Evolutionary conservation across 257 asterid species (phyloP), one percentile per base, ranked within the genome.

Genomic region (Echites panduratus): DNA sequence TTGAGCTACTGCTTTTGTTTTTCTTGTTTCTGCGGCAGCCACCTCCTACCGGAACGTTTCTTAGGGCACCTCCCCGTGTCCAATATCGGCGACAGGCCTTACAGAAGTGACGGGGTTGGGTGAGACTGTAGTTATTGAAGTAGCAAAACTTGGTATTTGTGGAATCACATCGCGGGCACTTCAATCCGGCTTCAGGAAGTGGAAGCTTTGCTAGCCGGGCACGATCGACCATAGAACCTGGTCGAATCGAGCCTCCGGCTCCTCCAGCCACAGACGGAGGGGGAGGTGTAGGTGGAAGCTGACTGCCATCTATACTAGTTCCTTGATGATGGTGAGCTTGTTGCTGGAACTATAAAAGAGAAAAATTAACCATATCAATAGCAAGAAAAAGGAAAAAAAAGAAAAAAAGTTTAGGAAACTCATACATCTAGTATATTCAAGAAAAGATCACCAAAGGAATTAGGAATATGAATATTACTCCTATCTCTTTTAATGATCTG

Each of bases 21-120:
- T 77, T 80, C 78, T 83, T 83, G 82, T 80, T 83, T 61, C 85
- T 83, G 53, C 87, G 63, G 82, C 87, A 83, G n/a, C 84, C 87
- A 0, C 87, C 87, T 49, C 87, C 87, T 2, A 80, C 84, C 1
- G 87, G 87, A n/a, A 83, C 87, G 50, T 70, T 83, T 59, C 87
- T 75, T 27, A 83, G 62, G 45, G 87, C 87, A 0, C 87, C 87
- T 0, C 84, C 84, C 24, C 77, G 69, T 1, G 87, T 83, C 87
- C 87, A 83, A 41, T 83, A 83, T 6, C 87, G 76, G 5, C 87
- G 80, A 61, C 87, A 83, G 1, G 81, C 78, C 81, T 83, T 83
- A 64, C 87, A 83, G 44, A 83, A 80, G 80, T 83, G 84, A 10
- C 87, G 76, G 8, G 87, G 87, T 54, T 83, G 87, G 6, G 79